Base-by-base conservation (phyloP, 495 filamentous ascomycete genomes). In the Lasiosphaeria hispida region DNA sequence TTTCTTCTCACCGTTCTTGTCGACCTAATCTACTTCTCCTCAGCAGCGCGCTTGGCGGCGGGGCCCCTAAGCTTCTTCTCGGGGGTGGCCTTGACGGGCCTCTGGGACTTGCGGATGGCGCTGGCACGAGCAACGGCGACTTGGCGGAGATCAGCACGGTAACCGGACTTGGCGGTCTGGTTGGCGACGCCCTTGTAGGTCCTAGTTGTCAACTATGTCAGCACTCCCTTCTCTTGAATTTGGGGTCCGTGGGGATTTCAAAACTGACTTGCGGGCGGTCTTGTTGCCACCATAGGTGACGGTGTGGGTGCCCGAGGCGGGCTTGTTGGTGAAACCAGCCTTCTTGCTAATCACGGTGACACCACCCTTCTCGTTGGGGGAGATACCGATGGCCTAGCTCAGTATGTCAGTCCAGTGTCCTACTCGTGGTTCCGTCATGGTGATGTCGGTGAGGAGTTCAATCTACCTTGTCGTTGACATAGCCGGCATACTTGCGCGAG, bases 401-500 rank as follows among this genome's bases (percentile, higher is more conserved):
- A 30, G 36, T 4, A 19, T 44, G 54, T 70, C 59, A 70, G 68
- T 49, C 47, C 50, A 9, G 33, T 53, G 18, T 63, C 54, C 38
- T 55, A 37, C 36, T 43, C 10, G 17, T 18, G 48, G 36, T 30
- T 0, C 36, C 35, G 17, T 43, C 10, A n/a, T 18, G 48, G 36
- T 30, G 0, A 34, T 33, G 17, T 59, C 47, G 9, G 52, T 42
- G 48, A 37, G 50, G 49, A 37, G 48, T 33, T 53, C 19, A 52
- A 58, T 59, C 73, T 87, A 96, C 93, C 90, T 97, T 93, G 76
- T 86, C 85, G 78, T 95, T 95, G 69, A 91, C 83, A 72, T 88
- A 91, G 61, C 94, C 94, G 59, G 90, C 88, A 76, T 96, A 85
- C 90, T 96, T 98, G 81, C 90, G 89, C 49, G 83, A 85, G 76